Percentiles rank a stretch among this genome's conserved stretches.
phyloP scores from a whole-genome alignment of 2,329 filamentous ascomycete species.

The Zarea fungicola region DNA sequence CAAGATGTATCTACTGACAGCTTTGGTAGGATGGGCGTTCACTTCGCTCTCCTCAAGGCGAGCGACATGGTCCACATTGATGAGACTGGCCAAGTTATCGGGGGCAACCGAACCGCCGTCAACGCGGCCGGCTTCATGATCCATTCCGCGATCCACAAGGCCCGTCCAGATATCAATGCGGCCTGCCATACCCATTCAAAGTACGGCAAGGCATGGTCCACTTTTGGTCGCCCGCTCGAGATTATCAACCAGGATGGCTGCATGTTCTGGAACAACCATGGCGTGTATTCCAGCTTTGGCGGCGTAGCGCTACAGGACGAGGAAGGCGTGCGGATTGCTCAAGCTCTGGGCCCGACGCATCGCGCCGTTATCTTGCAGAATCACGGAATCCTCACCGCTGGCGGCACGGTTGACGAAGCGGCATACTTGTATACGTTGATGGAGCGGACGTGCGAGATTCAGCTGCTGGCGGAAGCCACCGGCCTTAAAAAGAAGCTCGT shows the following conservation, averaged over 20 bases:
- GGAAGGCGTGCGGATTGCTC: constrained; percentile 60
- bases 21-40: constrained; percentile 42
- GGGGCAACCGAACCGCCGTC: constrained; percentile 54
- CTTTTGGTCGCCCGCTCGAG: constrained; percentile 59
- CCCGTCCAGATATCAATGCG: constrained; percentile 58
- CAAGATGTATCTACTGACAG: not conserved
- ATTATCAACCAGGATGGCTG: constrained; percentile 67
- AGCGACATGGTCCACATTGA: constrained; percentile 65
- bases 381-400: constrained; percentile 67
- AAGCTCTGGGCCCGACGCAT: constrained; percentile 51
- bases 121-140: constrained; percentile 68
- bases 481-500: constrained; percentile 37
- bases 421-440: constrained; percentile 64
- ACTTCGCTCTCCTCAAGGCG: constrained; percentile 62
- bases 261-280: constrained; percentile 52
- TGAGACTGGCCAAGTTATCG: constrained; percentile 54
- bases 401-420: constrained; percentile 67
- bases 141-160: constrained; percentile 63
- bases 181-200: constrained; percentile 65
- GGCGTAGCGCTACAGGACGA: constrained; percentile 53
- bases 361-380: constrained; percentile 64
- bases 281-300: constrained; percentile 55
- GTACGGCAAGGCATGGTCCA: constrained; percentile 62
- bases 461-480: constrained; percentile 64
- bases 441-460: constrained; percentile 63